Conservation (phyloP, 225 moss, liverwort and hornwort species). For the Ulota crispa region DNA sequence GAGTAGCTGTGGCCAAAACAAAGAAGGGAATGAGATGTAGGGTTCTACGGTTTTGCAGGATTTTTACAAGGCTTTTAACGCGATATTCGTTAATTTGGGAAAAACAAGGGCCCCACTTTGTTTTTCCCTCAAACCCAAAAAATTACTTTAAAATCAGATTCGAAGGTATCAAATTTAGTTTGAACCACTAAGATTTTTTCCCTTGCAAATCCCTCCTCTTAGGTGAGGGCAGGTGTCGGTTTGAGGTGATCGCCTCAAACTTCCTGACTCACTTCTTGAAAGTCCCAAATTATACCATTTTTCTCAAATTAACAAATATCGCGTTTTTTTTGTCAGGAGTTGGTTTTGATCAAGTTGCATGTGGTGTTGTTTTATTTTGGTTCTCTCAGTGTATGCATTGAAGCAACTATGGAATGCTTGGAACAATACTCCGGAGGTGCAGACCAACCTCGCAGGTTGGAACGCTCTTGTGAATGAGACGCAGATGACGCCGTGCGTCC, state of each 20-base stretch:
- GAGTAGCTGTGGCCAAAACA: background rate
- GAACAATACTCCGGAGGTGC: constrained; percentile 14
- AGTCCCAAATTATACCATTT: no score
- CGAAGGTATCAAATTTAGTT: no score
- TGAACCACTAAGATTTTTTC: no score
- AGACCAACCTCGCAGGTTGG: constrained; percentile 38
- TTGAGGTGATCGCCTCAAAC: no score
- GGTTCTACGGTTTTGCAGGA: background rate
- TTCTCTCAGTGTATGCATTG: constrained; percentile 32
- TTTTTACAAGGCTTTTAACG: background rate
- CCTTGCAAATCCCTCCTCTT: no score
- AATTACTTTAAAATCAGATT: no score
- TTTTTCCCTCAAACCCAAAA: no score
- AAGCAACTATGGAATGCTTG: constrained; percentile 32
- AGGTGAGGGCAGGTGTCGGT: no score
- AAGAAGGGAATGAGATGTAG: background rate
- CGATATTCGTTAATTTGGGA: no score
- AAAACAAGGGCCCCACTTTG: no score
- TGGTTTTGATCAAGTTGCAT: background rate
- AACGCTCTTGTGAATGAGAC: background rate
- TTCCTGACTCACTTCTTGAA: no score
- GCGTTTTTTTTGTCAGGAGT: background rate
- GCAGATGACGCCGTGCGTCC: constrained; percentile 14
- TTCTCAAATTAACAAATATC: no score
- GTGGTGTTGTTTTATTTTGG: background rate